Evolutionary conservation across 306 rosid genomes (phyloP).

Genomic region (Pyrus communis): DNA sequence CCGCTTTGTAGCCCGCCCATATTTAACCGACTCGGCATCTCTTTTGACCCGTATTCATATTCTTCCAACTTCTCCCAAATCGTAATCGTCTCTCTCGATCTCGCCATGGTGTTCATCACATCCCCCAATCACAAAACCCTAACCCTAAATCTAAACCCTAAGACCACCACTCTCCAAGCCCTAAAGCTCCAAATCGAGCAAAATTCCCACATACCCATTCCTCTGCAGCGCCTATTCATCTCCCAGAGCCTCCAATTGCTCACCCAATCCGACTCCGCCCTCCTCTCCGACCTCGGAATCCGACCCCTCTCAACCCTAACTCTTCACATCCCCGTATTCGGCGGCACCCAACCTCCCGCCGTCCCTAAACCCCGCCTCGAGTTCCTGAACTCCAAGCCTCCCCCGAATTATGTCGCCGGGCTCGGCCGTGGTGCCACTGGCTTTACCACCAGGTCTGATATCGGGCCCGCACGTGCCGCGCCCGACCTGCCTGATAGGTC

Average conservation of each 20-base stretch:
- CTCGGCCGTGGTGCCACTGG: slow-evolving; percentile 96
- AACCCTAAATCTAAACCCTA: slow-evolving; percentile 45
- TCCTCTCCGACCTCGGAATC: slow-evolving; percentile 48
- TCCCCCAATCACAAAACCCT: slow-evolving; percentile 50
- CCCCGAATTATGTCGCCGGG: slow-evolving; percentile 79
- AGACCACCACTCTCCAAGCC: slow-evolving; percentile 45
- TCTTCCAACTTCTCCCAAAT: background rate
- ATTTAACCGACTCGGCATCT: too few species aligned
- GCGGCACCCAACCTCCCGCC: slow-evolving; percentile 42
- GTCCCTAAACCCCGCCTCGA: slow-evolving; percentile 68
- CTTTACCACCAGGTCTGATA: slow-evolving; percentile 78
- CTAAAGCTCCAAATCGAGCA: slow-evolving; percentile 48
- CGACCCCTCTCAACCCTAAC: slow-evolving; percentile 33
- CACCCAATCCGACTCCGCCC: slow-evolving; percentile 19
- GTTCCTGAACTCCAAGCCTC: slow-evolving; percentile 77
- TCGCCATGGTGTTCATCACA: slow-evolving; percentile 54
- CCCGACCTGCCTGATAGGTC: slow-evolving; percentile 75
- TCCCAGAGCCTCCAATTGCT: slow-evolving; percentile 44
- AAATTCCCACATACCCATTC: slow-evolving; percentile 32
- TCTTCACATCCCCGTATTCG: slow-evolving; percentile 28
- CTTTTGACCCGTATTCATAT: too few species aligned
- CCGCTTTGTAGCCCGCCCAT: too few species aligned
- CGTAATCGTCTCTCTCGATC: background rate
- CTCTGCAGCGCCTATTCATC: slow-evolving; percentile 52
- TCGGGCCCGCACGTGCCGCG: slow-evolving; percentile 82